A percentile compares a stretch with the other conserved stretches of the same genome.
These are phyloP conservation scores for Bjerkandera adusta DNA, from an alignment of 1,284 basidiomycete species.

Conservation along the genomic window DNA sequence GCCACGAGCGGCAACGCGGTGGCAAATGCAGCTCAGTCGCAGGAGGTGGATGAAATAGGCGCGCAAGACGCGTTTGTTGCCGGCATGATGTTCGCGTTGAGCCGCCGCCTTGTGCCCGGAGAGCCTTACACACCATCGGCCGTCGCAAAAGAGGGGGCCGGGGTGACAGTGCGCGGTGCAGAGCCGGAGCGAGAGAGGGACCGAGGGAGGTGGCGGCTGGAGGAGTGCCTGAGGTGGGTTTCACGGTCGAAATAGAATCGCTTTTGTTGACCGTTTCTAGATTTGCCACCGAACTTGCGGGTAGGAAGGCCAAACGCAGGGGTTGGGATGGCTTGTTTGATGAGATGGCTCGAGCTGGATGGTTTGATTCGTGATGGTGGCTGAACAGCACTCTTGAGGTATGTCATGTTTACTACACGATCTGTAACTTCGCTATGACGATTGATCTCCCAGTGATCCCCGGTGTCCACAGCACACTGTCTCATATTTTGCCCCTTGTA, in stretches of 20 bases:
- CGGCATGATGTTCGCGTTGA: constrained; percentile 77
- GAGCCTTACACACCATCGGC: constrained; percentile 65
- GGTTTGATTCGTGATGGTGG: constrained; percentile 58
- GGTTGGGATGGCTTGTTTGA: constrained; percentile 65
- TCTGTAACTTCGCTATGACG: too few species aligned
- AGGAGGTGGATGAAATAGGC: constrained; percentile 61
- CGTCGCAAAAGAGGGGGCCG: constrained; percentile 34
- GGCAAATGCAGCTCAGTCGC: constrained; percentile 24
- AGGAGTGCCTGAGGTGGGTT: constrained; percentile 71
- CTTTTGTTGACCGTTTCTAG: constrained; percentile 32
- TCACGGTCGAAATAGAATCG: neutral
- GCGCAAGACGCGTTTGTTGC: constrained; percentile 78
- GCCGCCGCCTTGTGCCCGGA: constrained; percentile 63
- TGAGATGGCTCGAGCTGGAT: constrained; percentile 70
- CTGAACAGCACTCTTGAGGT: too few species aligned
- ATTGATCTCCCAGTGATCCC: too few species aligned
- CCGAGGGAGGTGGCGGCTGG: constrained; percentile 60
- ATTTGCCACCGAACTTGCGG: constrained; percentile 76
- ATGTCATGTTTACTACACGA: too few species aligned
- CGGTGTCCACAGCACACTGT: too few species aligned
- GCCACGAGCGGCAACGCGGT: neutral
- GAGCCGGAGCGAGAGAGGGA: constrained; percentile 37
- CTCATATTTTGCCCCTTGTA: too few species aligned
- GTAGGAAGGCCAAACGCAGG: constrained; percentile 58
- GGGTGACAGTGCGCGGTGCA: constrained; percentile 17